phyloP scores from a whole-genome alignment of 163 green algal species.

The Trebouxiophyceae sp. region DNA sequence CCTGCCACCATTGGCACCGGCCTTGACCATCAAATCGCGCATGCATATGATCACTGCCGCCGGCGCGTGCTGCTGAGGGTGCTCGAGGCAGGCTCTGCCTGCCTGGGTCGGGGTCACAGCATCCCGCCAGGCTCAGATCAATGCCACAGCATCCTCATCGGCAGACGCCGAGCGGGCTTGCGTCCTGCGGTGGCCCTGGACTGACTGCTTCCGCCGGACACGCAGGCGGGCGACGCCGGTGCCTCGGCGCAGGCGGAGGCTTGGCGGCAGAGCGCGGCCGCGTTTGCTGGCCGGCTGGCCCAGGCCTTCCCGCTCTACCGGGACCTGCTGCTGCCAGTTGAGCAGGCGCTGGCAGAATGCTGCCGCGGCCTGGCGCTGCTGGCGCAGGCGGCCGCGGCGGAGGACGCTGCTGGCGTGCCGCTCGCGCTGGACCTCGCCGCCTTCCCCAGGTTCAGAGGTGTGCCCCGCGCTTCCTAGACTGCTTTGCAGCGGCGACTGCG shows the following conservation, averaged over 20 bases:
- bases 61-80: background rate
- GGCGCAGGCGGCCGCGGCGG: background rate
- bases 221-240: conserved; percentile 4
- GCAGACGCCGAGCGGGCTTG: too few species aligned
- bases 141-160: too few species aligned
- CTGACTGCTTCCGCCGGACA: background rate
- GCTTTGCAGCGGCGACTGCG: too few species aligned
- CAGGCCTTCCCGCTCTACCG: conserved; percentile 53
- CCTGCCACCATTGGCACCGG: background rate
- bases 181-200: background rate
- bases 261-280: conserved; percentile 48
- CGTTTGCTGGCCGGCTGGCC: conserved; percentile 39
- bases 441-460: background rate
- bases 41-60: too few species aligned
- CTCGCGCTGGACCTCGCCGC: background rate
- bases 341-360: conserved; percentile 67
- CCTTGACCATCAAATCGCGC: too few species aligned
- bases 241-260: conserved; percentile 33
- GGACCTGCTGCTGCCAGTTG: conserved; percentile 79
- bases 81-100: background rate
- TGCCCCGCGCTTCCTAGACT: too few species aligned
- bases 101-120: too few species aligned
- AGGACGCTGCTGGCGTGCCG: background rate
- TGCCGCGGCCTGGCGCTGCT: conserved; percentile 65
- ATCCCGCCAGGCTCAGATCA: too few species aligned